Base-by-base conservation (phyloP, 371 early-diverging fungal genomes). In the Dichotomocladium elegans region DNA sequence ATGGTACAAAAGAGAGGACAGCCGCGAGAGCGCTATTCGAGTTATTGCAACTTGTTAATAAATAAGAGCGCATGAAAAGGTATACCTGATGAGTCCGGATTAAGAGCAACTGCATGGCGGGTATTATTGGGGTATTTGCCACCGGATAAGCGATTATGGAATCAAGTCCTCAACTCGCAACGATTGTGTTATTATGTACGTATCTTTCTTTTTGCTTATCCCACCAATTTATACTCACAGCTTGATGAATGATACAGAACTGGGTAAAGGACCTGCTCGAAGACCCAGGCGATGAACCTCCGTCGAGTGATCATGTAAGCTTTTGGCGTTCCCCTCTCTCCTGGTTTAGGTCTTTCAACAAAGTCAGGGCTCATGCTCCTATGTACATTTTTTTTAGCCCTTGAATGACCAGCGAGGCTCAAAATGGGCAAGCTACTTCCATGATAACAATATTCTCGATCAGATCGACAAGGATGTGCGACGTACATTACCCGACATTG, bases 391-490 rank as follows among this genome's bases (percentile, higher is more conserved):
- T 30, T 17, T 21, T 47, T 30, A 75, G 79, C 78, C 74, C 35
- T 63, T 76, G 19, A 76, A 69, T 58, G 61, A 52, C 40, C 63
- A 60, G 25, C 68, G 61, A 17, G 63, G 57, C 40, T 74, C 72
- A 8, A 70, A 70, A 63, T 82, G 86, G 83, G 72, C 74, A 3
- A 57, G 58, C 9, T 83, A 79, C 64, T 78, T 78, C 50, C 67
- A 78, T 44, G 83, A 85, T 60, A 82, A 82, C 54, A 53, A 58
- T 19, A 77, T 80, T 24, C 56, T 88, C 35, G 91, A 90, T 41
- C 91, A 91, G 64, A 91, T 93, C 22, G 90, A 91, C 66, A 89
- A 87, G 60, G 93, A 93, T 60, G 84, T 89, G 10, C 57, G 89
- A 43, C 77, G 93, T 26, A 93, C 93, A 9, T 64, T 90, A 51